Evolutionary conservation across 2,329 filamentous ascomycete genomes (phyloP).

Genomic region (Macrophomina tecta): DNA sequence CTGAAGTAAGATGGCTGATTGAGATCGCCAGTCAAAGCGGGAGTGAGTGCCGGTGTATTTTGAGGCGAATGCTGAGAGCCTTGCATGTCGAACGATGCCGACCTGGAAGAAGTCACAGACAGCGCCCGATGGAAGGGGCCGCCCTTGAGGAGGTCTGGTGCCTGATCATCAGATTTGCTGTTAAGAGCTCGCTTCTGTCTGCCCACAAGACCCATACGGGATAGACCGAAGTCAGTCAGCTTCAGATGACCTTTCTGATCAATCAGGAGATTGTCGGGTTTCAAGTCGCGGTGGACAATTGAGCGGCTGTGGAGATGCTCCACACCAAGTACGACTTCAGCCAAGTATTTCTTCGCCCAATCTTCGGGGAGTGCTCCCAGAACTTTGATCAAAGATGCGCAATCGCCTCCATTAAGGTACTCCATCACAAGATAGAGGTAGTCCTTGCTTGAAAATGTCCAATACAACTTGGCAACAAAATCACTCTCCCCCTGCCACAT

Average conservation of each 20-base stretch:
- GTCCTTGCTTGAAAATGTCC: conserved; percentile 99
- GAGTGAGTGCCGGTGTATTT: conserved; percentile 85
- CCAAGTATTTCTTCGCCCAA: conserved; percentile 97
- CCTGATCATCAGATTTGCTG: conserved; percentile 77
- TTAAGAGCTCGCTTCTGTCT: conserved; percentile 93
- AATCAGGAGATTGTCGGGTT: conserved; percentile 96
- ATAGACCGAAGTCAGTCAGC: conserved; percentile 95
- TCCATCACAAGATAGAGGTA: conserved; percentile 99
- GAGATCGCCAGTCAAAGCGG: conserved; percentile 71
- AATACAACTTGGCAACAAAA: conserved; percentile 98
- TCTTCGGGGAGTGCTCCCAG: conserved; percentile 91
- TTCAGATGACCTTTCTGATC: conserved; percentile 97
- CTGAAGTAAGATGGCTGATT: conserved; percentile 93
- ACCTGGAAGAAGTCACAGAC: conserved; percentile 88
- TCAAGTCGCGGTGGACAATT: conserved; percentile 95
- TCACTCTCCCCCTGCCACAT: conserved; percentile 99
- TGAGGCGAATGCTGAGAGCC: conserved; percentile 74
- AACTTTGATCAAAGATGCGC: conserved; percentile 93
- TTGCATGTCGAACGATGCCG: conserved; percentile 91
- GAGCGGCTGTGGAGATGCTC: conserved; percentile 93
- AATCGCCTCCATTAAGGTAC: conserved; percentile 96
- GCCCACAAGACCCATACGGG: conserved; percentile 94
- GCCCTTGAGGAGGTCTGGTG: conserved; percentile 89
- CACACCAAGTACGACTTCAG: conserved; percentile 94
- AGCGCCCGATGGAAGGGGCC: conserved; percentile 86